A percentile compares a stretch with the other conserved stretches of the same genome.
Evolutionary conservation across 2,329 filamentous ascomycete genomes (phyloP).

Genomic region (Neofusicoccum kwambonambiense): DNA sequence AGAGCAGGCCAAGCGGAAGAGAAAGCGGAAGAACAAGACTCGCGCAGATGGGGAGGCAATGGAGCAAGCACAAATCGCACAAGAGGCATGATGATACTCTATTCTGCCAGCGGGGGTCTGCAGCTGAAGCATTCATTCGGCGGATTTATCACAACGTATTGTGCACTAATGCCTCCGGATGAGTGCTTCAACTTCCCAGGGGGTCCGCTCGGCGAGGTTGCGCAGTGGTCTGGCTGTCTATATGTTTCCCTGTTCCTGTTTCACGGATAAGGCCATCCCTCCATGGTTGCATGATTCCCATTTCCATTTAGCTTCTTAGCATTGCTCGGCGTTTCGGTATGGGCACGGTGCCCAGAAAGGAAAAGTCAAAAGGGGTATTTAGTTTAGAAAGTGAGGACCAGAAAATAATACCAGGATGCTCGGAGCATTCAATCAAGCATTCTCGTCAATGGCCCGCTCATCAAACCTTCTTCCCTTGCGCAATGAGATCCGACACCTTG

Average conservation of each 20-base stretch:
- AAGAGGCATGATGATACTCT: slow-evolving; percentile 4
- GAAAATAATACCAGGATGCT: background rate
- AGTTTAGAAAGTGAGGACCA: background rate
- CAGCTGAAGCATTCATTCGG: too few relatives aligned
- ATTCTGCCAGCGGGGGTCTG: background rate
- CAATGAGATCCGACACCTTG: slow-evolving; percentile 65
- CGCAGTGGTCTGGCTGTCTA: background rate
- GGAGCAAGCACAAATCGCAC: background rate
- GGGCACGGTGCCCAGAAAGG: background rate
- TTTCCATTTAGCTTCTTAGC: slow-evolving; percentile 1
- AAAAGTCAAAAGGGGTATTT: slow-evolving; percentile 5
- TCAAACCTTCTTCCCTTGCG: slow-evolving; percentile 52
- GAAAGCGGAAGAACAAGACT: slow-evolving; percentile 40
- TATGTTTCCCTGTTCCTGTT: background rate
- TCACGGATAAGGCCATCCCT: background rate
- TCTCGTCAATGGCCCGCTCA: background rate
- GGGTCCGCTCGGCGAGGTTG: too few relatives aligned
- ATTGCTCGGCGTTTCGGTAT: slow-evolving; percentile 16
- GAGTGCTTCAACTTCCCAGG: too few relatives aligned
- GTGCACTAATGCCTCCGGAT: too few relatives aligned
- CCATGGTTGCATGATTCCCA: slow-evolving; percentile 4
- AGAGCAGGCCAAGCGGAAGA: slow-evolving; percentile 34
- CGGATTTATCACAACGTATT: too few relatives aligned
- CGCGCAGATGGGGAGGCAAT: slow-evolving; percentile 27
- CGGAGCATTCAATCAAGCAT: background rate